These are phyloP conservation scores for Phytopythium litorale DNA, from an alignment of 352 stramenopile species.

Conservation along the genomic window DNA sequence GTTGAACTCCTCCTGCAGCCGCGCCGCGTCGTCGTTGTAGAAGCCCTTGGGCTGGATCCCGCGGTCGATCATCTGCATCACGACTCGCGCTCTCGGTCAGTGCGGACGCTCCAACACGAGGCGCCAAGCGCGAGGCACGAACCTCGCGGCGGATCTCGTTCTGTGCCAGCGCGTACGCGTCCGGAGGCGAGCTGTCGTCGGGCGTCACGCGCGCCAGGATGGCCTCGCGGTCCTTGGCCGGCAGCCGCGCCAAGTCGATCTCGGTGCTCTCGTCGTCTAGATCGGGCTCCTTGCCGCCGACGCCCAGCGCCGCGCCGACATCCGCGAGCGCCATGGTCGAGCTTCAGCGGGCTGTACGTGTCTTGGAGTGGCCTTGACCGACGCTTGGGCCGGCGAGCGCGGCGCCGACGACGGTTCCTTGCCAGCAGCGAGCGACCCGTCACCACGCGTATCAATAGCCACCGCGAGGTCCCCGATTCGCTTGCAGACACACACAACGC, in stretches of 20 bases:
- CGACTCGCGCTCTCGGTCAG: not conserved
- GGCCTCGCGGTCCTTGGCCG: slow-evolving; percentile 57
- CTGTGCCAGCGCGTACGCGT: slow-evolving; percentile 70
- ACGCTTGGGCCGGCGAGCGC: not conserved
- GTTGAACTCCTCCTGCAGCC: slow-evolving; percentile 80
- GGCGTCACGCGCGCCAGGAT: slow-evolving; percentile 66
- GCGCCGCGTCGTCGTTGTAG: slow-evolving; percentile 78
- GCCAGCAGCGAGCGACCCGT: not conserved
- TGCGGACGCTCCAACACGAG: not conserved
- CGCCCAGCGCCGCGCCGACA: slow-evolving; percentile 18
- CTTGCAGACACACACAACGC: not conserved
- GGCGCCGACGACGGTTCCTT: not conserved
- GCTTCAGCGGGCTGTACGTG: not conserved
- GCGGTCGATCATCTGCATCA: slow-evolving; percentile 66
- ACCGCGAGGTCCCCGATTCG: not conserved
- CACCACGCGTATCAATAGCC: slow-evolving; percentile 1
- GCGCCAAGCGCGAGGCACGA: not conserved
- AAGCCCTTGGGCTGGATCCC: slow-evolving; percentile 83
- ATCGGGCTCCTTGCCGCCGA: slow-evolving; percentile 35
- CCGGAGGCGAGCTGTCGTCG: slow-evolving; percentile 57
- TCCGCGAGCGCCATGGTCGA: slow-evolving; percentile 19
- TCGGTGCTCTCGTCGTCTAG: slow-evolving; percentile 63
- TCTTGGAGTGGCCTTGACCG: not conserved
- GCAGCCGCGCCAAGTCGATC: slow-evolving; percentile 55
- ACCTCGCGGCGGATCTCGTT: slow-evolving; percentile 82